These are phyloP conservation scores for Aciculoconidium aculeatum DNA, from an alignment of 805 yeast genomes.

Conservation along the genomic window DNA sequence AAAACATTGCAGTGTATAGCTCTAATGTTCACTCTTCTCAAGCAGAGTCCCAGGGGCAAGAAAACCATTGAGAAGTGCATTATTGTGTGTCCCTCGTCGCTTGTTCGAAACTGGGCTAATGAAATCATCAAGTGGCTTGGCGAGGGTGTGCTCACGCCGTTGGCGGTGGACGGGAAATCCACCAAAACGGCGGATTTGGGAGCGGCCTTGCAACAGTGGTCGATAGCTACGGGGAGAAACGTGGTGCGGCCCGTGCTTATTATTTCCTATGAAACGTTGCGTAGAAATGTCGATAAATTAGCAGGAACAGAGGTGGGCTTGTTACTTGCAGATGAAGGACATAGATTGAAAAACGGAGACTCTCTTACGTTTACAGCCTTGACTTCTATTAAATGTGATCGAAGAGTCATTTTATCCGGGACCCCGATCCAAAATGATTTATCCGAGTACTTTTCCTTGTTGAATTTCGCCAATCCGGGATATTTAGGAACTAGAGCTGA, in stretches of 20 bases:
- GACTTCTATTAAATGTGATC: constrained; percentile 72
- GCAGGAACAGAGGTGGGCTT: constrained; percentile 79
- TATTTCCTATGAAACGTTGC: constrained; percentile 87
- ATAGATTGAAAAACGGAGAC: constrained; percentile 61
- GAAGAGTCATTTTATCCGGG: constrained; percentile 91
- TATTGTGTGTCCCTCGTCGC: constrained; percentile 90
- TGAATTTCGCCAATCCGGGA: constrained; percentile 94
- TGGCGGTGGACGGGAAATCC: constrained; percentile 88
- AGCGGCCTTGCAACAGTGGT: constrained; percentile 73
- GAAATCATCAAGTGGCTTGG: constrained; percentile 95
- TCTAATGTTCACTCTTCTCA: constrained; percentile 84
- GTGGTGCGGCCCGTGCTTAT: constrained; percentile 91
- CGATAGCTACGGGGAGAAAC: constrained; percentile 77
- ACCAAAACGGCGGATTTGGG: constrained; percentile 67
- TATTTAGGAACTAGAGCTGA: constrained; percentile 78
- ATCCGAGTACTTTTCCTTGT: constrained; percentile 84
- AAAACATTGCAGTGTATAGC: constrained; percentile 87
- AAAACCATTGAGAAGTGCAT: constrained; percentile 84
- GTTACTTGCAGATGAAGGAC: constrained; percentile 55
- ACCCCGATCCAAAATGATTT: constrained; percentile 96
- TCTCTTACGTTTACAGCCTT: constrained; percentile 86
- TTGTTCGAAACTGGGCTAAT: constrained; percentile 96
- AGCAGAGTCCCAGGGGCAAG: constrained; percentile 81
- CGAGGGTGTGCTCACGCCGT: constrained; percentile 77
- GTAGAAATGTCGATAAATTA: constrained; percentile 76